Base-by-base conservation (phyloP, 2,329 filamentous ascomycete species). In the Rutstroemia sydowiana region DNA sequence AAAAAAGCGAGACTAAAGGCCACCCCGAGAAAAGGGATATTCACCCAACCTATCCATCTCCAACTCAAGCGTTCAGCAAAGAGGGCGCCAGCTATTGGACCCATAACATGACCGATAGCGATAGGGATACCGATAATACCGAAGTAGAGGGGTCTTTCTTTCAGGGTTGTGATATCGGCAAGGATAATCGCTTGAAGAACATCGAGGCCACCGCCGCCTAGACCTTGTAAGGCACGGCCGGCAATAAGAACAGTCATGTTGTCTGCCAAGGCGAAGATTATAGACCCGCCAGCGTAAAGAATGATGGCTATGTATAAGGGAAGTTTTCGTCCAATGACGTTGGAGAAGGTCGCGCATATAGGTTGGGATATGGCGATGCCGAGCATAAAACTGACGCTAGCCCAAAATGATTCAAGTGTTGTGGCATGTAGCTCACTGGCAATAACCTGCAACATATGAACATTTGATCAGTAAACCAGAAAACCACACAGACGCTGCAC, bases 381-480 rank as follows among this genome's bases (percentile, higher is more conserved):
- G 16, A 89, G 76, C 3, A 87, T 71, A 65, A 84, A 90, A 1
- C 84, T 79, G 5, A 83, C 7, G 79, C 82, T 84, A 11, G 81
- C 76, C 84, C 83, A 87, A 61, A 86, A 87, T 0, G 80, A 78
- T 65, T 85, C 72, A 21, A 80, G 71, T 1, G 75, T 75, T 0
- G 70, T 72, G 37, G 75, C 76, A 31, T 70, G 61, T 4, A 81
- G 68, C 4, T 70, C 20, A 8, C 18, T 20, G 1, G 41, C 40
- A 37, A 45, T 43, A 2, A n/a, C 30, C 26, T 44, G n/a, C n/a
- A n/a, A n/a, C n/a, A n/a, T n/a, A n/a, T n/a, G n/a, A n/a, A n/a
- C n/a, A n/a, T n/a, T n/a, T n/a, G n/a, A n/a, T n/a, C n/a, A n/a
- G n/a, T n/a, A n/a, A n/a, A n/a, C n/a, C n/a, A n/a, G n/a, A n/a